Base-by-base conservation (phyloP, 164 flowering plant genomes). In the Stephania cephalantha region DNA sequence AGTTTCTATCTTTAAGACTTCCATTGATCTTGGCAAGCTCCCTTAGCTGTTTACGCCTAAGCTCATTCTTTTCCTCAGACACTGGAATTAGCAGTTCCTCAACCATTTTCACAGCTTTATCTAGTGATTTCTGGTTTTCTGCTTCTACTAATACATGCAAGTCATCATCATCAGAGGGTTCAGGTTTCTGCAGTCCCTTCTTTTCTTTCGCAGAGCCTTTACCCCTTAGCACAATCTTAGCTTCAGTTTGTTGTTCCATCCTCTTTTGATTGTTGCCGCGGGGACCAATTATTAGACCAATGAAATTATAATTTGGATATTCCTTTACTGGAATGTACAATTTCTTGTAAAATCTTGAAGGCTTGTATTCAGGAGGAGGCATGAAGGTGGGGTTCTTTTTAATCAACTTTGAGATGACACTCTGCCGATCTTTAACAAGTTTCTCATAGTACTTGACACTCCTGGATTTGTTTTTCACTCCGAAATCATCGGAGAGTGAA, bases 171-270 rank as follows among this genome's bases (percentile, higher is more conserved):
- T 83, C 84, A 65, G 73, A 61, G 65, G 69, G 70, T 63, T 75
- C 76, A 58, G 61, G 72, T 65, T 79, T 81, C 50, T 68, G 76
- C 29, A 25, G 31, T 55, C 31, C 12, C 15, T 22, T 52, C 50
- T 46, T 30, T 1, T 48, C 68, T 30, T 65, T 77, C 17, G 18
- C 45, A 29, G 84, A 81, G 8, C 85, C 88, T 76, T 75, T 81
- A 46, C 90, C 88, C 71, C 84, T 78, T 13, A 87, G 30, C 1
- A 44, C 4, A 68, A 87, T 81, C 82, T 46, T 85, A 1, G 90
- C 87, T 5, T 88, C 88, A 53, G 85, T 84, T 76, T 86, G 80
- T 65, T 70, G 82, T 80, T 87, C 84, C 88, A 87, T 82, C 74
- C 81, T 81, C 77, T 83, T 86, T 58, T 72, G 81, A 0, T 83